Conservation (phyloP, 2,329 filamentous ascomycete genomes). For the Pestalotiopsis sp. region DNA sequence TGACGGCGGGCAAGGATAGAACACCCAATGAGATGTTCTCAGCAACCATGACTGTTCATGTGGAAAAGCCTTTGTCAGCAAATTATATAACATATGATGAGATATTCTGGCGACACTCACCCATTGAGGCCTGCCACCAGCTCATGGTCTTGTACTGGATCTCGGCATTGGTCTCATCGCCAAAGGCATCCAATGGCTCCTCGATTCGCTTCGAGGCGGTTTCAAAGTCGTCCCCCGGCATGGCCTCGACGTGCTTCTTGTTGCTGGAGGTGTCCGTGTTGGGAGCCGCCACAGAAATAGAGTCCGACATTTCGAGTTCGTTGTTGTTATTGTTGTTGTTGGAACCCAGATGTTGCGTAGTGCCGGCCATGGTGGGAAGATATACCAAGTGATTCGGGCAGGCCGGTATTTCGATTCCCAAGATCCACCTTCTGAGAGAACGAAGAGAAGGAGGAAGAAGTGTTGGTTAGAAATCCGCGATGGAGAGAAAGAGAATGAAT, state of each 20-base stretch:
- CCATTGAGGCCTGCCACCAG: conserved; percentile 35
- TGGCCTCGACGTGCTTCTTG: not conserved
- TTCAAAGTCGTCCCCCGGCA: not conserved
- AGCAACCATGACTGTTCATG: conserved; percentile 40
- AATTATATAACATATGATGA: conserved; percentile 16
- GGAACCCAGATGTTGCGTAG: not conserved
- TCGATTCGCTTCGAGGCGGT: conserved; percentile 5
- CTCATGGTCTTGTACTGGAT: conserved; percentile 40
- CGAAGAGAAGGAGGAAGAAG: not conserved
- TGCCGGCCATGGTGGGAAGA: not conserved
- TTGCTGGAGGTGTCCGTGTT: not conserved
- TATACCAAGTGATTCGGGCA: not conserved
- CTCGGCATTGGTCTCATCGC: conserved; percentile 7
- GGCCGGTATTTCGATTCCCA: not conserved
- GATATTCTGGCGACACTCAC: not conserved
- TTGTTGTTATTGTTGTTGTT: not conserved
- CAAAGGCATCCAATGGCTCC: conserved; percentile 4
- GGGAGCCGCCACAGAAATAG: not conserved
- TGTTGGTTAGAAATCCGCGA: not conserved
- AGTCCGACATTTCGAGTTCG: not conserved
- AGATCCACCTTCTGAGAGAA: not conserved
- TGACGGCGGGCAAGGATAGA: conserved; percentile 76
- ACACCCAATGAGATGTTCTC: conserved; percentile 49
- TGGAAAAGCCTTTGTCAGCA: conserved; percentile 39
- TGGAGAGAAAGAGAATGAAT: not conserved